phyloP scores from a whole-genome alignment of 805 yeast genomes.

The Candida taoyuanica region DNA sequence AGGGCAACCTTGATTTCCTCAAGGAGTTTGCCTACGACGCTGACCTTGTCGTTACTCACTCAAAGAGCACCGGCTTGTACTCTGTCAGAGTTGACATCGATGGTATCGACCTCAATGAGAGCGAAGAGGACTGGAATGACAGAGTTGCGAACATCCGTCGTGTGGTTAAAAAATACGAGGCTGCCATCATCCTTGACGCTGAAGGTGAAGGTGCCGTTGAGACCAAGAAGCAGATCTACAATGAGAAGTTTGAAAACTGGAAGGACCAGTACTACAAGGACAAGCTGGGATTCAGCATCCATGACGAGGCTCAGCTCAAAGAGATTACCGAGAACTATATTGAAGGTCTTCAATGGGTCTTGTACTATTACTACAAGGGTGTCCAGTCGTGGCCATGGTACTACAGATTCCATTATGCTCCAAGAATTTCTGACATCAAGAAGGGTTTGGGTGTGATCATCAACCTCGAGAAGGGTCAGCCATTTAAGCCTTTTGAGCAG shows the following conservation, averaged over 20 bases:
- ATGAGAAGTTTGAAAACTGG: constrained; percentile 74
- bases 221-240: constrained; percentile 58
- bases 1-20: constrained; percentile 51
- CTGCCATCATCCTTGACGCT: constrained; percentile 48
- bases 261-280: constrained; percentile 78
- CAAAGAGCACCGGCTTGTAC: constrained; percentile 50
- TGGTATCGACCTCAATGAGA: constrained; percentile 64
- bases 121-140: constrained; percentile 57
- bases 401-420: constrained; percentile 85
- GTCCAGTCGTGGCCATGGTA: constrained; percentile 97
- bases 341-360: constrained; percentile 96
- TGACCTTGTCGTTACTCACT: constrained; percentile 63
- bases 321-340: constrained; percentile 74
- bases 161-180: constrained; percentile 58
- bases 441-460: constrained; percentile 65
- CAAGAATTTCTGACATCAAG: constrained; percentile 83
- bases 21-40: constrained; percentile 61
- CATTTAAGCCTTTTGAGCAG: constrained; percentile 92
- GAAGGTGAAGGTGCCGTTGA: constrained; percentile 50
- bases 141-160: constrained; percentile 49
- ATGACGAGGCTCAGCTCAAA: constrained; percentile 54
- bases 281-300: constrained; percentile 63
- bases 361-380: constrained; percentile 85
- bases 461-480: constrained; percentile 63
- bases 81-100: constrained; percentile 64